Conservation (phyloP, 2,329 filamentous ascomycete genomes). For the Beauveria sp. region DNA sequence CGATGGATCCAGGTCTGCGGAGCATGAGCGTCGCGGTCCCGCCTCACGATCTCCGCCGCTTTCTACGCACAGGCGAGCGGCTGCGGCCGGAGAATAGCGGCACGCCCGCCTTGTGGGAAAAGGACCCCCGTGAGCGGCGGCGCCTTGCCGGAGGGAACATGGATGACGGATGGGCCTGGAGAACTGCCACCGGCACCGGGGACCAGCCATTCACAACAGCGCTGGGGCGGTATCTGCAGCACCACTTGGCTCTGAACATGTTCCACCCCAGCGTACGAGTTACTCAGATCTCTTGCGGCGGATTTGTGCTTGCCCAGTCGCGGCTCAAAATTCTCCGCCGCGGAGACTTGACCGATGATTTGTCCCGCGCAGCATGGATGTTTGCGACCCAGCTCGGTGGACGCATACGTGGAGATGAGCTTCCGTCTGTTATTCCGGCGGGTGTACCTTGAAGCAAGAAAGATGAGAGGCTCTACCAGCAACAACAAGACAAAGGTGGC, state of each 20-base stretch:
- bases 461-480: background rate
- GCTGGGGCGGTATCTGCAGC: conserved; percentile 39
- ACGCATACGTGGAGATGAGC: conserved; percentile 22
- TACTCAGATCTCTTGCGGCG: conserved; percentile 45
- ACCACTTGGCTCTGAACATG: conserved; percentile 47
- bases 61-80: conserved; percentile 33
- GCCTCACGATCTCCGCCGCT: conserved; percentile 37
- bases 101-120: conserved; percentile 20
- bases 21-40: conserved; percentile 46
- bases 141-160: conserved; percentile 37
- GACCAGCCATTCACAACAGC: conserved; percentile 40
- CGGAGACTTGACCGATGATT: conserved; percentile 22
- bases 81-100: conserved; percentile 11
- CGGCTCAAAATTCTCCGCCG: conserved; percentile 39
- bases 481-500: background rate
- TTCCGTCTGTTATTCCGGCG: conserved; percentile 18
- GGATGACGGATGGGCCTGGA: conserved; percentile 49
- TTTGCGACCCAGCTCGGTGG: conserved; percentile 29
- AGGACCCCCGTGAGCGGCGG: conserved; percentile 31
- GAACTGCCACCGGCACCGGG: conserved; percentile 16
- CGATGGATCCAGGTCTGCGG: conserved; percentile 23
- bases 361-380: conserved; percentile 29
- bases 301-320: conserved; percentile 46
- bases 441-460: background rate
- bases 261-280: conserved; percentile 48